These are phyloP conservation scores for Neonectria neomacrospora DNA, from an alignment of 2,329 filamentous ascomycete genomes.

Conservation along the genomic window DNA sequence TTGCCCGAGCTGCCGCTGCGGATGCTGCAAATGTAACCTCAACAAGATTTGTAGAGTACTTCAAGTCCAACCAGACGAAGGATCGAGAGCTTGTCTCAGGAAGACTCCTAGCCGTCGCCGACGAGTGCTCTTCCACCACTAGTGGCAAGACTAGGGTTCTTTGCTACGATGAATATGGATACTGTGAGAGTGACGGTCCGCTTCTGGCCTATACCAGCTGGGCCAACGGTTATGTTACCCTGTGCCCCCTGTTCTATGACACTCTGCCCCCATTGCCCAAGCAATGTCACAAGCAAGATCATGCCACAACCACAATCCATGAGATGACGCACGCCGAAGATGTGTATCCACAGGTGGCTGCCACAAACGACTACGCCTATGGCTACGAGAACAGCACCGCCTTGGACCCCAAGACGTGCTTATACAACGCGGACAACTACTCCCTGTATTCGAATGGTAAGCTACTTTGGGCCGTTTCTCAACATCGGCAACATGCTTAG, in stretches of 20 bases:
- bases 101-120: constrained; percentile 32
- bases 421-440: constrained; percentile 37
- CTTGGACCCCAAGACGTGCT: constrained; percentile 18
- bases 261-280: constrained; percentile 23
- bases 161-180: constrained; percentile 17
- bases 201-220: constrained; percentile 37
- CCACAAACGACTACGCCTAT: constrained; percentile 34
- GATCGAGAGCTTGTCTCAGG: constrained; percentile 30
- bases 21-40: constrained; percentile 30
- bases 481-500: no score
- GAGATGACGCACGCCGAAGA: constrained; percentile 37
- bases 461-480: fast-evolving
- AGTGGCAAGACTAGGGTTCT: constrained; percentile 22
- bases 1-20: constrained; percentile 31
- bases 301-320: constrained; percentile 33
- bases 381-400: constrained; percentile 38
- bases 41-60: constrained; percentile 33
- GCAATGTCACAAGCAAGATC: constrained; percentile 38
- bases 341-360: constrained; percentile 29
- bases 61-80: constrained; percentile 36
- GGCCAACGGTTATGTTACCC: constrained; percentile 34
- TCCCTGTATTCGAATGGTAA: constrained; percentile 36
- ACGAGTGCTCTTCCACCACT: constrained; percentile 28
- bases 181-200: constrained; percentile 29
- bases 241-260: constrained; percentile 35